Percentiles rank a stretch among this genome's conserved stretches.
Conservation (phyloP, 495 filamentous ascomycete genomes). For the Penicillium malachiteum region DNA sequence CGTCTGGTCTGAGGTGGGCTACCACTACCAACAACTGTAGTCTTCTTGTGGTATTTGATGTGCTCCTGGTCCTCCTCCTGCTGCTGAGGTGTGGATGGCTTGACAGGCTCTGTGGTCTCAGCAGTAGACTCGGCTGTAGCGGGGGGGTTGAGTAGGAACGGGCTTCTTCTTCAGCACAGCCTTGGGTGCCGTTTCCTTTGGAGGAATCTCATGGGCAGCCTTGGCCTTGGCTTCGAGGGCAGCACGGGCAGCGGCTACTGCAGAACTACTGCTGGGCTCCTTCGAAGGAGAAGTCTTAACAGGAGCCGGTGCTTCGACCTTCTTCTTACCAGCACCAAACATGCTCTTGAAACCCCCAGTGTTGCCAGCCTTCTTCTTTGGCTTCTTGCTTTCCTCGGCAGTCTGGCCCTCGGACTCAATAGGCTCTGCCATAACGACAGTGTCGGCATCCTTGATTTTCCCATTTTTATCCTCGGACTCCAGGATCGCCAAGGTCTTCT, state of each 20-base stretch:
- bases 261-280: constrained; percentile 23
- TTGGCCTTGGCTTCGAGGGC: constrained; percentile 47
- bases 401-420: constrained; percentile 29
- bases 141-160: constrained; percentile 22
- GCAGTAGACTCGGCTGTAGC: constrained; percentile 15
- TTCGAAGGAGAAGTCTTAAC: constrained; percentile 35
- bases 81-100: constrained; percentile 10
- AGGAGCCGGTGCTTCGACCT: constrained; percentile 15
- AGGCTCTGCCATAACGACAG: constrained; percentile 22
- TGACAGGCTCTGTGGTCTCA: constrained; percentile 8
- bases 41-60: constrained; percentile 18
- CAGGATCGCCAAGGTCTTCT: constrained; percentile 13
- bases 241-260: constrained; percentile 52
- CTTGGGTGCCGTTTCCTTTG: constrained; percentile 22
- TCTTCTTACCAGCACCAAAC: constrained; percentile 47
- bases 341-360: constrained; percentile 48
- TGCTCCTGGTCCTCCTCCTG: constrained; percentile 6
- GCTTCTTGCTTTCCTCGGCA: constrained; percentile 37
- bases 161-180: constrained; percentile 36
- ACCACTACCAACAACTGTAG: constrained; percentile 16
- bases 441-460: constrained; percentile 19
- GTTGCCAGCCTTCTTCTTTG: constrained; percentile 50
- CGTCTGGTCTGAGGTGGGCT: constrained; percentile 50
- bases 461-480: constrained; percentile 13
- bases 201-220: constrained; percentile 32